Conservation (phyloP, 2,329 filamentous ascomycete species). For the Alternaria incomplexa region DNA sequence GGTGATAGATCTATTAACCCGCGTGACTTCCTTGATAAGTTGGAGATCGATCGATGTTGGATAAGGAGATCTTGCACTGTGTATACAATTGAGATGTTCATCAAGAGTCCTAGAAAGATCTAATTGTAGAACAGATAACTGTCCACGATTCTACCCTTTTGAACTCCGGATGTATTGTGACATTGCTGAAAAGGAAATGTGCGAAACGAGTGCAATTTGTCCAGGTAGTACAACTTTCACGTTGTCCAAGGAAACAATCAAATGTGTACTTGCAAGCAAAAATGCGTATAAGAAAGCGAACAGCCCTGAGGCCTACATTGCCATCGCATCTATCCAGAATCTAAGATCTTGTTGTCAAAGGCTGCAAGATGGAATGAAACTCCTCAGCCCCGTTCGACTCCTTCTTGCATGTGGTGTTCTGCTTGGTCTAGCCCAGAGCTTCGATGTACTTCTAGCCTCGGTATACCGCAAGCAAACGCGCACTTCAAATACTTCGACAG, state of each 20-base stretch:
- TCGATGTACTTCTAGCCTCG: neutral
- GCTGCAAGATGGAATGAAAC: neutral
- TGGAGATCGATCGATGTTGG: neutral
- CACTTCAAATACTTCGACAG: neutral
- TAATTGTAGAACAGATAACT: neutral
- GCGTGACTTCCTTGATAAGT: neutral
- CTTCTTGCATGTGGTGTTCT: neutral
- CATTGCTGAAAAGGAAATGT: neutral
- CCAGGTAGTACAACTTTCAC: neutral
- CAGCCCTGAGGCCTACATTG: neutral
- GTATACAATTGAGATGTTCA: neutral
- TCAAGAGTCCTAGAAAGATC: neutral
- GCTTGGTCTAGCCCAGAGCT: neutral
- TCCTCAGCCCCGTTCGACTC: neutral
- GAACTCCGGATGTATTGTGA: neutral
- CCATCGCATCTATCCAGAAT: neutral
- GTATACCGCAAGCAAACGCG: neutral
- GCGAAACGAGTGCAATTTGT: neutral
- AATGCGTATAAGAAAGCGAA: neutral
- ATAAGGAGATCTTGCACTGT: neutral
- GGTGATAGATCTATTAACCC: neutral
- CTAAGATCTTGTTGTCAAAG: fast-evolving
- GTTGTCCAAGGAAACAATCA: neutral
- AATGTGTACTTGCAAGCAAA: neutral
- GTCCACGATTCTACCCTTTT: neutral